Conservation (phyloP, 176 grass and related monocot species). For the Ampelocalamus luodianensis region DNA sequence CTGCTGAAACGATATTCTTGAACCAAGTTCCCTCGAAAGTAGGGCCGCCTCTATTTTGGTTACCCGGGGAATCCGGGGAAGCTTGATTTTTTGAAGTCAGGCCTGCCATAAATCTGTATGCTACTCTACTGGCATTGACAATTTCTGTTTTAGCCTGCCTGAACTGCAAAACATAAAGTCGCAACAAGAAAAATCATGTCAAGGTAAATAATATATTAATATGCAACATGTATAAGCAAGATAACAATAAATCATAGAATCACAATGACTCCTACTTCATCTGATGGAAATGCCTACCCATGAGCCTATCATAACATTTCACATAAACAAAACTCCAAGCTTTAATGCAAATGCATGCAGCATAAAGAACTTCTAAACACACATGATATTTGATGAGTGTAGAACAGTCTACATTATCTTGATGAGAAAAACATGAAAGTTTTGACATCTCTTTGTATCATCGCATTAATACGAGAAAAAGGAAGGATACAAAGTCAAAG, state of each 20-base stretch:
- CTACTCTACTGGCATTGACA: slow-evolving; percentile 88
- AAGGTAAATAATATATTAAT: background rate
- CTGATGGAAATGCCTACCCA: background rate
- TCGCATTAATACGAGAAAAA: slow-evolving; percentile 21
- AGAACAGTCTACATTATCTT: background rate
- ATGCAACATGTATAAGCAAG: background rate
- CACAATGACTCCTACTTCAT: background rate
- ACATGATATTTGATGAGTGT: background rate
- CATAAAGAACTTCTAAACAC: background rate
- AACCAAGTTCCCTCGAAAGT: slow-evolving; percentile 77
- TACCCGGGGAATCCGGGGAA: slow-evolving; percentile 54
- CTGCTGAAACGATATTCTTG: slow-evolving; percentile 76
- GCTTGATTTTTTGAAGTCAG: slow-evolving; percentile 66
- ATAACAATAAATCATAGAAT: background rate
- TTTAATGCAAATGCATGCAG: background rate
- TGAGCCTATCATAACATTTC: background rate
- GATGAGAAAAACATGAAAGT: slow-evolving; percentile 14
- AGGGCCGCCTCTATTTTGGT: slow-evolving; percentile 60
- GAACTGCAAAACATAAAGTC: slow-evolving; percentile 65
- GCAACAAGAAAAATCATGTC: slow-evolving; percentile 22
- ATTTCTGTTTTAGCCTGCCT: slow-evolving; percentile 96
- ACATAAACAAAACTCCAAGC: slow-evolving; percentile 2
- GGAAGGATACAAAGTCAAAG: background rate
- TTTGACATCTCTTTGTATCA: background rate
- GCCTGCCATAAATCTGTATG: slow-evolving; percentile 97